Conservation (phyloP, 2,329 filamentous ascomycete species). For the Penicillium sp. region DNA sequence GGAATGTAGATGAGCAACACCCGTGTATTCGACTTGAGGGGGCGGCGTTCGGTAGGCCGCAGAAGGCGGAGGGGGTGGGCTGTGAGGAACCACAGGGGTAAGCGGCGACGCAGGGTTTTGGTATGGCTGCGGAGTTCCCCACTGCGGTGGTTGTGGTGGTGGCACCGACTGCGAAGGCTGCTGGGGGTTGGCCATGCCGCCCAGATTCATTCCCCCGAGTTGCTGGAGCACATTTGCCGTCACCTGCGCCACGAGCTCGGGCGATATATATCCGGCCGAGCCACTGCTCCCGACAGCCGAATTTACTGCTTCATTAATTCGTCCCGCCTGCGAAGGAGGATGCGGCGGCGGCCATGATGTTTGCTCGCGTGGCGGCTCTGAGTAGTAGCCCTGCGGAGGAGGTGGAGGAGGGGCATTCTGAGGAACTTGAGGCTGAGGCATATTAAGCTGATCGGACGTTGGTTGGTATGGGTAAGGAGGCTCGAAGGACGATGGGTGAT, state of each 20-base stretch:
- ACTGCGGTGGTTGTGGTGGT: slow-evolving; percentile 30
- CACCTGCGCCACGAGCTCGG: slow-evolving; percentile 65
- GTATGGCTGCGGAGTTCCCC: slow-evolving; percentile 23
- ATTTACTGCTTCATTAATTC: slow-evolving; percentile 62
- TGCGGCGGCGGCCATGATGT: slow-evolving; percentile 28
- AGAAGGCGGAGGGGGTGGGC: slow-evolving; percentile 27
- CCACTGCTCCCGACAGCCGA: slow-evolving; percentile 60
- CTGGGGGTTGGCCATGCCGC: slow-evolving; percentile 35
- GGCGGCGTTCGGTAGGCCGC: slow-evolving; percentile 29
- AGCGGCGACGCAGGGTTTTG: slow-evolving; percentile 28
- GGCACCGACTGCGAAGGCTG: slow-evolving; percentile 22
- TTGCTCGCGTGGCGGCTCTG: slow-evolving; percentile 27
- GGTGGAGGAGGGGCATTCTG: slow-evolving; percentile 22
- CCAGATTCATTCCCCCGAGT: slow-evolving; percentile 54
- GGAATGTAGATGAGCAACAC: slow-evolving; percentile 28
- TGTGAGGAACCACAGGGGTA: slow-evolving; percentile 21
- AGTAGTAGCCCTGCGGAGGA: slow-evolving; percentile 25
- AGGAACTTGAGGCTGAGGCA: slow-evolving; percentile 43
- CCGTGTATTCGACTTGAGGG: slow-evolving; percentile 25
- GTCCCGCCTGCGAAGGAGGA: slow-evolving; percentile 33
- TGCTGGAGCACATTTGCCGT: slow-evolving; percentile 64
- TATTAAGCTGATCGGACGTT: slow-evolving; percentile 36
- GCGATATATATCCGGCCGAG: slow-evolving; percentile 58
- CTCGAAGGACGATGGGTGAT: slow-evolving; percentile 30
- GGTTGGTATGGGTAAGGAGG: slow-evolving; percentile 41